Conservation (phyloP, 2,329 filamentous ascomycete genomes). For the Rhynchosporium graminicola region DNA sequence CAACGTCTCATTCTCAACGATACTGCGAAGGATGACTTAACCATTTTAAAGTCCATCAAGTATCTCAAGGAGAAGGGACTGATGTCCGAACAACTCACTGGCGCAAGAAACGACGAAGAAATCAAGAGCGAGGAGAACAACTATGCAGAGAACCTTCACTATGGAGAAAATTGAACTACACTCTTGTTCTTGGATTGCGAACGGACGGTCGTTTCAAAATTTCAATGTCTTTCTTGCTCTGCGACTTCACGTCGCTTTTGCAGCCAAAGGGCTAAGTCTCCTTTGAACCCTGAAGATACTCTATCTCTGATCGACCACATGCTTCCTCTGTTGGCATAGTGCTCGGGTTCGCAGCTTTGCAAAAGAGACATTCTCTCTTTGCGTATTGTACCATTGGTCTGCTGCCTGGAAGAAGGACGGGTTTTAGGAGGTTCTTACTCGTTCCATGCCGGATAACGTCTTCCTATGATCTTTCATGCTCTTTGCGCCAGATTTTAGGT, state of each 20-base stretch:
- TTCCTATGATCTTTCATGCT: neutral
- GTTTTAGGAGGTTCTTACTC: neutral
- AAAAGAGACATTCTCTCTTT: neutral
- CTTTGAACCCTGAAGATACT: too few relatives aligned
- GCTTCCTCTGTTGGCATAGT: neutral
- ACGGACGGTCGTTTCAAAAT: neutral
- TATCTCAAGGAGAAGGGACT: conserved; percentile 56
- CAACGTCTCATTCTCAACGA: conserved; percentile 67
- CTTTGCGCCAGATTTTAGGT: neutral
- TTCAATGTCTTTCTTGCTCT: neutral
- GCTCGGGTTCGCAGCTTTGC: neutral
- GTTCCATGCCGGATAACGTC: neutral
- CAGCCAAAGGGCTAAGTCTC: neutral
- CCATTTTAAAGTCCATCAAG: conserved; percentile 65
- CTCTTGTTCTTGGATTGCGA: neutral
- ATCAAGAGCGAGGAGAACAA: conserved; percentile 34
- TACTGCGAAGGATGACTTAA: conserved; percentile 67
- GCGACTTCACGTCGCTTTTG: neutral
- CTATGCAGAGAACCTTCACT: conserved; percentile 35
- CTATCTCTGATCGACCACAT: neutral
- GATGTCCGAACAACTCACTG: conserved; percentile 39
- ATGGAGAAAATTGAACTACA: conserved; percentile 32
- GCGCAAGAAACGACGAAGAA: conserved; percentile 33
- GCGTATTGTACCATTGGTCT: conserved; percentile 12
- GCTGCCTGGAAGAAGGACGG: conserved; percentile 4